Base-by-base conservation (phyloP, 495 filamentous ascomycete genomes). In the Penicillium turbatum region DNA sequence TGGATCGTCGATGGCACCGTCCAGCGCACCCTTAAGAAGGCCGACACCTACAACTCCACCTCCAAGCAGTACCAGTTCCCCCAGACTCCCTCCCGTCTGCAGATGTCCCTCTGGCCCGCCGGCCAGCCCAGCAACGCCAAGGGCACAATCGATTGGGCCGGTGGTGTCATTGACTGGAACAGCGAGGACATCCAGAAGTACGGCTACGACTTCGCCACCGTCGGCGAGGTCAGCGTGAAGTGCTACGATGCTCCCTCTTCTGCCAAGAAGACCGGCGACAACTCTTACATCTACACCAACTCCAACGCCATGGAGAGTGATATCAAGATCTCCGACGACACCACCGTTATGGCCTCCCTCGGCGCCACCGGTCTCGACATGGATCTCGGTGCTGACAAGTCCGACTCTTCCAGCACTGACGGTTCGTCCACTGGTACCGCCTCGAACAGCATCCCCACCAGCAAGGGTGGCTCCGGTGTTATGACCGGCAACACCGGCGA, bases 21-120 rank as follows among this genome's bases (percentile, higher is more conserved):
- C 35, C 80, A 84, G 49, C 92, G 93, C 51, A 85, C 81, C 11
- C 73, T 89, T 65, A 80, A 88, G 63, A 84, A 84, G 64, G 74
- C 78, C 9, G 79, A 87, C 27, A 97, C 95, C 37, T 96, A 82
- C 79, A 96, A 98, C 73, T 73, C 76, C 7, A 96, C 88, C 6
- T 63, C 82, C 57, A 88, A 92, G 69, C 83, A 82, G 61, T 98
- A 86, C 82, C 76, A 87, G 61, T 98, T 81, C 78, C 93, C 93
- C 15, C 93, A 97, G 72, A 95, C 90, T 2, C 93, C 93, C 3
- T 70, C 95, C n/a, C 88, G 93, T 57, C 81, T 98, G 46, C 88
- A 97, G 74, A 77, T 98, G 56, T 97, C 95, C 11, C 82, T 97
- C 65, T 98, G 93, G 93, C 95, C 93, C 53, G 93, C 89, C 57